These are phyloP conservation scores for Paragyromitra xinjiangensis DNA, from an alignment of 495 filamentous ascomycete genomes.

Conservation along the genomic window DNA sequence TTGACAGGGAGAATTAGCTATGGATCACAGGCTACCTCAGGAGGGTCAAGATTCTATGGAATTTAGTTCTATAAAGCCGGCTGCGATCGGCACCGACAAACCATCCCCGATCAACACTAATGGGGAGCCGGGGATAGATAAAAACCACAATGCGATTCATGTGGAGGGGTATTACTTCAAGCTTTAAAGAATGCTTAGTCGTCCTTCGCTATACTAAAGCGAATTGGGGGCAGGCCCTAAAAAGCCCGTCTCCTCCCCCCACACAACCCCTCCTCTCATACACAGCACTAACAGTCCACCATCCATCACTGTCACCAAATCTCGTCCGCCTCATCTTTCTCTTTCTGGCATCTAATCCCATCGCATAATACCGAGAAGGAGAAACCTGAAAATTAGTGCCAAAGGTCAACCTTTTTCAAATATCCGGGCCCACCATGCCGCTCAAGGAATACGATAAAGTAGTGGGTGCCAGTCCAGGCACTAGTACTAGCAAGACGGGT, in stretches of 20 bases:
- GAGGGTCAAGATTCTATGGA: too few relatives aligned
- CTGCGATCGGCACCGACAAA: too few relatives aligned
- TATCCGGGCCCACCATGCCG: neutral
- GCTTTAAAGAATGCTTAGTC: too few relatives aligned
- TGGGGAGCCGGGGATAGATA: too few relatives aligned
- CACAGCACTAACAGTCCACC: neutral
- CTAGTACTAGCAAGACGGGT: neutral
- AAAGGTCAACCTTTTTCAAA: neutral
- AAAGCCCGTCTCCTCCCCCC: neutral
- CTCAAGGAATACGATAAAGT: neutral
- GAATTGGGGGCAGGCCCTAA: neutral
- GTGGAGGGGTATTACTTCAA: too few relatives aligned
- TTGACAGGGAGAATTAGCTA: too few relatives aligned
- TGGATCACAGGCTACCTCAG: too few relatives aligned
- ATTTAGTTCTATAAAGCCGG: too few relatives aligned
- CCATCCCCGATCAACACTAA: too few relatives aligned
- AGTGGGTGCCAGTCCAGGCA: neutral
- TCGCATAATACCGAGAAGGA: neutral
- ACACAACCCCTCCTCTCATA: neutral
- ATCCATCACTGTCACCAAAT: neutral
- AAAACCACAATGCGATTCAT: too few relatives aligned
- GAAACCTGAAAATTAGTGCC: neutral
- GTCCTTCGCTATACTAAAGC: neutral
- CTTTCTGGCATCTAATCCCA: neutral
- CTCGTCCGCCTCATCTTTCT: neutral